Percentiles rank a stretch among this genome's conserved stretches.
phyloP scores from a whole-genome alignment of 208 protist genomes.

The Novymonas esmeraldas region DNA sequence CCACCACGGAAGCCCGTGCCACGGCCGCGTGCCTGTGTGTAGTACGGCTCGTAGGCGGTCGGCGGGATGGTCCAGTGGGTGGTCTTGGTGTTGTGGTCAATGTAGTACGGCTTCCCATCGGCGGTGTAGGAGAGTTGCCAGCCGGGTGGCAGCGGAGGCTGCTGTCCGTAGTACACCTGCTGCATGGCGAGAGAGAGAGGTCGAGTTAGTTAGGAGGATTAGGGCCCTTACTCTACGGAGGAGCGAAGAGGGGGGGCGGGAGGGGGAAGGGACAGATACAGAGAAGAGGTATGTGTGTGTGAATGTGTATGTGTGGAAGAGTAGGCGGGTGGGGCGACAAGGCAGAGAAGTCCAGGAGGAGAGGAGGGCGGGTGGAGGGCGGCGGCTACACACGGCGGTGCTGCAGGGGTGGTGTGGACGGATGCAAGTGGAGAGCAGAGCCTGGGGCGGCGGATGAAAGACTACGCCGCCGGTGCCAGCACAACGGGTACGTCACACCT shows the following conservation, averaged over 20 bases:
- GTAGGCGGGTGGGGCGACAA: background rate
- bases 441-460: too few species aligned
- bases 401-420: too few species aligned
- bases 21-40: slow-evolving; percentile 33
- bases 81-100: slow-evolving; percentile 89
- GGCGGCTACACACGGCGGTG: too few species aligned
- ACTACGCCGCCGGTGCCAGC: too few species aligned
- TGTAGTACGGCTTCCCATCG: slow-evolving; percentile 78
- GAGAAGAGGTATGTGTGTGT: slow-evolving; percentile 5
- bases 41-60: slow-evolving; percentile 40
- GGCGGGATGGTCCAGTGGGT: slow-evolving; percentile 79
- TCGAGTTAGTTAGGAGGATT: slow-evolving; percentile 21
- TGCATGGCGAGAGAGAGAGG: slow-evolving; percentile 45
- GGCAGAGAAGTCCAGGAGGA: slow-evolving; percentile 18
- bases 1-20: slow-evolving; percentile 36
- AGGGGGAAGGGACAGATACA: background rate
- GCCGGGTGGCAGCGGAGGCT: slow-evolving; percentile 63
- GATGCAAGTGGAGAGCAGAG: too few species aligned
- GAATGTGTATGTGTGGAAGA: slow-evolving; percentile 8
- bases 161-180: slow-evolving; percentile 55
- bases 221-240: slow-evolving; percentile 23
- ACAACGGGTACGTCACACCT: too few species aligned
- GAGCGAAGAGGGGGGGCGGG: background rate
- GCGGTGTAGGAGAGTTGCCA: slow-evolving; percentile 82
- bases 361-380: too few species aligned